These are phyloP conservation scores for Blastocladiella britannica DNA, from an alignment of 192 early-diverging fungal genomes.

Conservation along the genomic window DNA sequence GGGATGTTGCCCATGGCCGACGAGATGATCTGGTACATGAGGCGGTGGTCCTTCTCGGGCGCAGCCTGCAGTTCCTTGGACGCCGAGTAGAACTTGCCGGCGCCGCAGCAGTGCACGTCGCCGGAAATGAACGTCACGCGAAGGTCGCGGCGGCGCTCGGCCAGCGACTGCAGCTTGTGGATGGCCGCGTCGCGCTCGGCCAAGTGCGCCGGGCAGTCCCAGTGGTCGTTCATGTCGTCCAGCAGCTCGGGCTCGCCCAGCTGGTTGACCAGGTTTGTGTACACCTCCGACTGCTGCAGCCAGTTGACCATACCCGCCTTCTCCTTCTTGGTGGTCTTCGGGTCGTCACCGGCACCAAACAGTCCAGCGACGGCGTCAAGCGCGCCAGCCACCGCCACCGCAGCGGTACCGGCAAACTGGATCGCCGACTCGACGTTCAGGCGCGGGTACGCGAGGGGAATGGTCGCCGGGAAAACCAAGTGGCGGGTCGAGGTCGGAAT, in stretches of 20 bases:
- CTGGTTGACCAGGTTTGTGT: constrained; percentile 20
- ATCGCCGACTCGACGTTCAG: constrained; percentile 46
- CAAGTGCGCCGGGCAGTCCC: constrained; percentile 42
- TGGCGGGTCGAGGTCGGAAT: constrained; percentile 35
- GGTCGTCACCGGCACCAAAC: background rate
- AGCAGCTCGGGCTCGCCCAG: constrained; percentile 68
- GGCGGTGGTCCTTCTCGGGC: constrained; percentile 34
- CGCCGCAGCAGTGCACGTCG: constrained; percentile 50
- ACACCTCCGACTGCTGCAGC: constrained; percentile 1
- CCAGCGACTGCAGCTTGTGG: constrained; percentile 38
- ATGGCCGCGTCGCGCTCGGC: constrained; percentile 48
- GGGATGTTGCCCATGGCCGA: constrained; percentile 63
- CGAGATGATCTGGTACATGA: constrained; percentile 63
- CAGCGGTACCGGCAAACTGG: constrained; percentile 28
- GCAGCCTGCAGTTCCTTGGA: constrained; percentile 14
- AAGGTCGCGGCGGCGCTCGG: constrained; percentile 24
- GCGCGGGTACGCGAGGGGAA: constrained; percentile 58
- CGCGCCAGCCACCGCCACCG: constrained; percentile 25
- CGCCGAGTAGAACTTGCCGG: constrained; percentile 35
- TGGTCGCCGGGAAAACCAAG: constrained; percentile 44
- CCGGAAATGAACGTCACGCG: constrained; percentile 65
- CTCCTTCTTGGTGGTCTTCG: background rate
- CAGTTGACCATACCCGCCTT: too few relatives aligned
- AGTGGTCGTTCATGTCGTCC: constrained; percentile 72
- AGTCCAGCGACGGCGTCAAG: constrained; percentile 16